Evolutionary conservation across 2,329 filamentous ascomycete genomes (phyloP).

Genomic region (Alternaria postmessia): DNA sequence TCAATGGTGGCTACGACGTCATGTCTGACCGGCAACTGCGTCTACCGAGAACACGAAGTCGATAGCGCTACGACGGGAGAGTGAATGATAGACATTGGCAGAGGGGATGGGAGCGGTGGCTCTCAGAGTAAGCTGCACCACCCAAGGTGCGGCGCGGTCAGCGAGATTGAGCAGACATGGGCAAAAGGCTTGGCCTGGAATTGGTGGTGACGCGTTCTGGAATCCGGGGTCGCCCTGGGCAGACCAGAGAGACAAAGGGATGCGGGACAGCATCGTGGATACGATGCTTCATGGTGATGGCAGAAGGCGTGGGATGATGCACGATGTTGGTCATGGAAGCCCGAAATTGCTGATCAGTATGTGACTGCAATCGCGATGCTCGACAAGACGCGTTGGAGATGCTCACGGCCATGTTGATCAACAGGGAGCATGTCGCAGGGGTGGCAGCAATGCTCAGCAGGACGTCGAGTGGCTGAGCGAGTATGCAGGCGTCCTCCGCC

Average conservation of each 20-base stretch:
- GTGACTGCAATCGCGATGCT: neutral
- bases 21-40: constrained; percentile 9
- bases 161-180: constrained; percentile 10
- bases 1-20: neutral
- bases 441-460: constrained; percentile 18
- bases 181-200: constrained; percentile 15
- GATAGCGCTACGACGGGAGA: constrained; percentile 4
- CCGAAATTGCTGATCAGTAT: neutral
- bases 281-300: neutral
- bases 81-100: constrained; percentile 2
- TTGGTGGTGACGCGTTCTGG: constrained; percentile 9
- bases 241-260: constrained; percentile 9
- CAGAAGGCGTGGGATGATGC: neutral
- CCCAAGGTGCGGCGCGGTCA: constrained; percentile 20
- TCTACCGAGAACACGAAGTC: neutral
- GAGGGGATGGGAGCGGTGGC: constrained; percentile 19
- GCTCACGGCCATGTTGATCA: constrained; percentile 9
- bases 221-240: constrained; percentile 15
- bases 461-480: constrained; percentile 30
- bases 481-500: constrained; percentile 25
- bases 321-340: neutral
- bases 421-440: constrained; percentile 14
- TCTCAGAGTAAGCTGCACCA: constrained; percentile 11
- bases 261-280: neutral
- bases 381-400: neutral